Base-by-base conservation (phyloP, 2,329 filamentous ascomycete species). In the Colletotrichum simmondsii region DNA sequence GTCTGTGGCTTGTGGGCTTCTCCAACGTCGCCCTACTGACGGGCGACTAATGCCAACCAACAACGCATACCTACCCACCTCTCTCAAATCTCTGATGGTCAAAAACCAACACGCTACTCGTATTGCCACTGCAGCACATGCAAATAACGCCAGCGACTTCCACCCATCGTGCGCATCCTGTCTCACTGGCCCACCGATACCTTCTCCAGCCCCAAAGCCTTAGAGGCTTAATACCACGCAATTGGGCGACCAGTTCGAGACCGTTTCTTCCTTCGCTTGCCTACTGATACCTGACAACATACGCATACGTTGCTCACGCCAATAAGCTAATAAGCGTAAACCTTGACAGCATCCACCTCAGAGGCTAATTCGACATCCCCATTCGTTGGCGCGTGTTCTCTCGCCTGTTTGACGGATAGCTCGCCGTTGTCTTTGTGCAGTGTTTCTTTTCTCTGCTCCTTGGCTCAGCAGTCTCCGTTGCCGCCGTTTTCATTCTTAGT, bases 351-450 rank as follows among this genome's bases (percentile, higher is more conserved):
- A 53, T 68, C 69, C 58, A 68, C 65, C 42, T 22, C 11, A 42
- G 32, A 72, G 65, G 30, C 65, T 72, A 63, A 46, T 68, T 54
- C 37, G 42, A 68, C 57, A 63, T 71, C 52, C 49, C 24, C 19
- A 42, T 59, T 63, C 58, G 52, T 35, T 32, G 57, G 57, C 35
- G 62, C 54, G 54, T 66, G 67, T 6, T 16, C 26, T 61, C 26
- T 58, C 4, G n/a, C 8, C n/a, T 30, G 26, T 53, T 30, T 14
- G 19, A 52, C 59, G 7, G 37, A 22, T 42, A 30, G 28, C 37
- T 2, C 30, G 49, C 10, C 35, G 24, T 60, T 30, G n/a, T 32
- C 11, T 16, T 22, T 42, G 32, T 42, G 57, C 3, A 10, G 2
- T 42, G 22, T 35, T 32, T 24, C 24, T 66, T 42, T 61, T 28